Base-by-base conservation (phyloP, 805 yeast genomes). In the Naumovozyma castellii region DNA sequence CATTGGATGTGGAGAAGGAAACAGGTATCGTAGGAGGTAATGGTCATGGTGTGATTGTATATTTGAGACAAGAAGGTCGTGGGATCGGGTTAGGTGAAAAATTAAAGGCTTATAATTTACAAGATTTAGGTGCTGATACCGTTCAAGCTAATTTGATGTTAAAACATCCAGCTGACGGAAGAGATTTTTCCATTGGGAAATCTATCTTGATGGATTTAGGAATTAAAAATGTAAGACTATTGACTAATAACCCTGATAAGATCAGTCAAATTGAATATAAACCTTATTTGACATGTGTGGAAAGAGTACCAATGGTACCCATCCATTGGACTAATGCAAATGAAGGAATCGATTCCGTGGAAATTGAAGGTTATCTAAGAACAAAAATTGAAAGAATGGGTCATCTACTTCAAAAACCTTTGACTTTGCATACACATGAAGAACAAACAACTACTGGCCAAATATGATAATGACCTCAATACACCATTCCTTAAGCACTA, bases 81-180 rank as follows among this genome's bases (percentile, higher is more conserved):
- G 99, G 99, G 15, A 92, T 92, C 44, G 99, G 99, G 5, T 69
- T 92, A n/a, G 95, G 97, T 22, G 99, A 92, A 58, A 92, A 92
- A 63, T 72, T 92, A 49, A 92, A 92, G 64, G 97, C 97, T 2
- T 92, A 92, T 63, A 92, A 92, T 58, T 68, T 92, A 48, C 99
- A 92, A 67, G 99, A 92, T 64, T 68, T 92, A 42, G 99, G 99
- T 5, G 97, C 97, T 5, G 99, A 92, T 61, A 92, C 99, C 0
- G 97, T 92, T 3, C 94, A 88, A 61, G 98, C 98, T 6, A 92
- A 92, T 62, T 66, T 92, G 43, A 61, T 92, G 66, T 71, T 92
- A 46, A 75, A 95, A 51, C 99, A 92, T 54, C 99, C 99, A 4
- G 97, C 97, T 0, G 99, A 92, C 62, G 95, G 84, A n/a, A 77